Conservation (phyloP, 345 rosid genomes). For the Psidium guajava region DNA sequence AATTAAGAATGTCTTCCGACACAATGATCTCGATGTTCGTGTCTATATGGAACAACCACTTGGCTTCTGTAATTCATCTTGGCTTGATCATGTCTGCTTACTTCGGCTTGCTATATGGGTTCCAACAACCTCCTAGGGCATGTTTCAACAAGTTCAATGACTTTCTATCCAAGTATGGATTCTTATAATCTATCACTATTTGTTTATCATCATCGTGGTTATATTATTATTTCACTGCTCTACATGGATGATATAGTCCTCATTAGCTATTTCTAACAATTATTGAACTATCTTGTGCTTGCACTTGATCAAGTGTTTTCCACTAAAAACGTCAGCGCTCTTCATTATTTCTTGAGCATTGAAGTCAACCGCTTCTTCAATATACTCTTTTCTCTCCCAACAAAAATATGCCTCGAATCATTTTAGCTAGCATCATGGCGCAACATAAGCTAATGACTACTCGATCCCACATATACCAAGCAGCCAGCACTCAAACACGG, state of each 20-base stretch:
- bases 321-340: not conserved
- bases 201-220: no score
- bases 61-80: not conserved
- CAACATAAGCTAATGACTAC: not conserved
- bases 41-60: not conserved
- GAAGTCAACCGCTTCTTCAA: not conserved
- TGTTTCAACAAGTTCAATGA: not conserved
- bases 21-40: not conserved
- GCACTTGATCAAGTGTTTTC: not conserved
- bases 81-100: not conserved
- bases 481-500: not conserved
- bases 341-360: not conserved
- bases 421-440: not conserved
- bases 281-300: not conserved
- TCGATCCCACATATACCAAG: not conserved
- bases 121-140: not conserved
- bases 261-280: not conserved
- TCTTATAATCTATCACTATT: not conserved
- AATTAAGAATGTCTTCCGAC: not conserved
- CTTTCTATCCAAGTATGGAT: not conserved
- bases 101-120: not conserved
- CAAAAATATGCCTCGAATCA: not conserved
- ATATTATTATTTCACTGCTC: not conserved
- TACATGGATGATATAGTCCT: not conserved
- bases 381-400: not conserved